Percentiles rank a stretch among this genome's conserved stretches.
Evolutionary conservation across 2,329 filamentous ascomycete species (phyloP).

Genomic region (Emmonsiellopsis sp.): DNA sequence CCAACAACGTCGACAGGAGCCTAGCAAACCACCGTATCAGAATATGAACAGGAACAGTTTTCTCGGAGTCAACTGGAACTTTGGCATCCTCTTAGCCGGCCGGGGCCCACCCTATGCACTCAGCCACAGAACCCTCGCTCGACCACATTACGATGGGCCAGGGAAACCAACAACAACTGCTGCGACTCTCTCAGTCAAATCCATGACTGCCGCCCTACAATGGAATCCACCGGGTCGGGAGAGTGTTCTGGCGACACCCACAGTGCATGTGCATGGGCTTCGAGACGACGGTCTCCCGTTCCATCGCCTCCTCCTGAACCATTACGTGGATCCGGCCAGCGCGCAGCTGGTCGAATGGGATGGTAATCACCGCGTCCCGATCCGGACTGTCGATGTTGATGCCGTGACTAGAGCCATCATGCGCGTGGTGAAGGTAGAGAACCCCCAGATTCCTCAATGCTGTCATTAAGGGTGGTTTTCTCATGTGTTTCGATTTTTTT

Average conservation of each 20-base stretch:
- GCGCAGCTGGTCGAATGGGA: conserved; percentile 60
- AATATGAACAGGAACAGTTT: no score
- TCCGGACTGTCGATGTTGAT: conserved; percentile 57
- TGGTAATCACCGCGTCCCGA: conserved; percentile 59
- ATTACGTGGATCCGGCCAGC: conserved; percentile 50
- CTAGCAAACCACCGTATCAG: no score
- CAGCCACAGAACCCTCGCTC: neutral
- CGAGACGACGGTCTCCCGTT: conserved; percentile 49
- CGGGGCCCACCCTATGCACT: conserved; percentile 44
- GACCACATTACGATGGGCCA: neutral
- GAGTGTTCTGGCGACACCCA: conserved; percentile 47
- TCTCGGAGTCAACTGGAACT: conserved; percentile 41
- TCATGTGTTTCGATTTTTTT: no score
- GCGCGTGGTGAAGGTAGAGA: conserved; percentile 32
- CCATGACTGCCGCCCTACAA: neutral
- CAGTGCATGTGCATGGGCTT: conserved; percentile 58
- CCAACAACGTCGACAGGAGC: conserved; percentile 36
- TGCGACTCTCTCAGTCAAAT: neutral
- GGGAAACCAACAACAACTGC: neutral
- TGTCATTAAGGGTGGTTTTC: no score
- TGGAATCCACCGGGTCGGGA: conserved; percentile 18
- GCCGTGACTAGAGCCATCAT: conserved; percentile 45
- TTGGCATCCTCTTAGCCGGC: conserved; percentile 54
- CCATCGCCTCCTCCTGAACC: conserved; percentile 46
- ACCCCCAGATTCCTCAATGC: no score